These are phyloP conservation scores for Pichia gijzeniarum DNA, from an alignment of 805 yeast genomes.

Conservation along the genomic window DNA sequence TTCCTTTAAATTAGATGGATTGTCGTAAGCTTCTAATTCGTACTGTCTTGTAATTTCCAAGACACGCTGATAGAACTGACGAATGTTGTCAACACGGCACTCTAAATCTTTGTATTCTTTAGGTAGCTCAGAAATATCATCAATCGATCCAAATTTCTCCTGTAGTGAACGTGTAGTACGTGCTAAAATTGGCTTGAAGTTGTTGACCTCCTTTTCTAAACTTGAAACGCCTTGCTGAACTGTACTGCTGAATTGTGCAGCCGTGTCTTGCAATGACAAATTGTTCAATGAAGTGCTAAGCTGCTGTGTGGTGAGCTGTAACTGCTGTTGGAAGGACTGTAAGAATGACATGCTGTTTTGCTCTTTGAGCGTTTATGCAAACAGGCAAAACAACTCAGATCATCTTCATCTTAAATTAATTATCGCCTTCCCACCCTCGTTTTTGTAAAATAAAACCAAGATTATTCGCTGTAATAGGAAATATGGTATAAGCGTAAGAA, in stretches of 20 bases:
- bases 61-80: constrained; percentile 49
- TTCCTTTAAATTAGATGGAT: constrained; percentile 73
- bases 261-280: constrained; percentile 30
- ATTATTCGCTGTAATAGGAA: too few relatives aligned
- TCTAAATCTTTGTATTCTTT: constrained; percentile 65
- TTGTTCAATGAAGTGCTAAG: constrained; percentile 24
- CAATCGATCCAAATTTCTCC: constrained; percentile 54
- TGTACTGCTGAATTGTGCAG: constrained; percentile 27
- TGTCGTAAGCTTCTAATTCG: constrained; percentile 71
- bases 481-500: too few relatives aligned
- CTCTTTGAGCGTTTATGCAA: not conserved
- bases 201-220: constrained; percentile 31
- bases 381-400: not conserved
- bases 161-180: constrained; percentile 56
- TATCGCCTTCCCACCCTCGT: too few relatives aligned
- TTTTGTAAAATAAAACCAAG: too few relatives aligned
- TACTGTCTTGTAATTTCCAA: constrained; percentile 53
- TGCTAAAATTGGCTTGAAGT: constrained; percentile 45
- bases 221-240: constrained; percentile 28
- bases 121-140: constrained; percentile 67
- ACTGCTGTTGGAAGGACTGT: constrained; percentile 19
- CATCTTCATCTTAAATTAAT: too few relatives aligned
- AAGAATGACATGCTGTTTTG: constrained; percentile 17
- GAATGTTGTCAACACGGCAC: constrained; percentile 56
- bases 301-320: constrained; percentile 19